These are phyloP conservation scores for Podospora appendiculata DNA, from an alignment of 495 filamentous ascomycete genomes.

Conservation along the genomic window DNA sequence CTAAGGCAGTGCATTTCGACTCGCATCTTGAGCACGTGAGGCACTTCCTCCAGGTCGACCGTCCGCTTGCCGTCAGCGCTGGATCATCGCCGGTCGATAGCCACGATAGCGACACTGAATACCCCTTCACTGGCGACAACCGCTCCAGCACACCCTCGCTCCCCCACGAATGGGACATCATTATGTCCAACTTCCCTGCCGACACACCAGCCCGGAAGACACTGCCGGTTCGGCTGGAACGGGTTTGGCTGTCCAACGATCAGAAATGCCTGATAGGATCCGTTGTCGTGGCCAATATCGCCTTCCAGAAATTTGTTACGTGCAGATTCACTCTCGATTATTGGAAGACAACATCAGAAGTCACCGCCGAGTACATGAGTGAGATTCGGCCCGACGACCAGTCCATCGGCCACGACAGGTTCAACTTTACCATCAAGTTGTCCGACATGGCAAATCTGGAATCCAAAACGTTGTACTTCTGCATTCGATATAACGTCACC, in stretches of 20 bases:
- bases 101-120: slow-evolving; percentile 75
- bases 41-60: slow-evolving; percentile 89
- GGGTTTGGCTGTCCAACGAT: slow-evolving; percentile 77
- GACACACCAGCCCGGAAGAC: slow-evolving; percentile 55
- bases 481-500: slow-evolving; percentile 78
- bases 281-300: slow-evolving; percentile 77
- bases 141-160: slow-evolving; percentile 31
- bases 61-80: slow-evolving; percentile 88
- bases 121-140: slow-evolving; percentile 68
- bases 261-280: slow-evolving; percentile 77
- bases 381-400: slow-evolving; percentile 62
- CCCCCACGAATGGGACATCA: slow-evolving; percentile 80
- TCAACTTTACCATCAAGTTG: slow-evolving; percentile 89
- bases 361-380: slow-evolving; percentile 77
- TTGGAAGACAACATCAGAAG: slow-evolving; percentile 96
- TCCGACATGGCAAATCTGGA: slow-evolving; percentile 86
- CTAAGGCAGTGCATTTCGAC: slow-evolving; percentile 94
- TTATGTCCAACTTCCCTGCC: slow-evolving; percentile 71
- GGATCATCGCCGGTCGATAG: slow-evolving; percentile 88
- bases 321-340: slow-evolving; percentile 94
- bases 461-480: slow-evolving; percentile 82
- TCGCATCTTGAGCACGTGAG: slow-evolving; percentile 88
- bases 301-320: slow-evolving; percentile 81
- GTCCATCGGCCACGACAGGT: slow-evolving; percentile 71
- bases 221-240: slow-evolving; percentile 67